phyloP scores from a whole-genome alignment of 179 eudicot species.

The Drosera spatulata region DNA sequence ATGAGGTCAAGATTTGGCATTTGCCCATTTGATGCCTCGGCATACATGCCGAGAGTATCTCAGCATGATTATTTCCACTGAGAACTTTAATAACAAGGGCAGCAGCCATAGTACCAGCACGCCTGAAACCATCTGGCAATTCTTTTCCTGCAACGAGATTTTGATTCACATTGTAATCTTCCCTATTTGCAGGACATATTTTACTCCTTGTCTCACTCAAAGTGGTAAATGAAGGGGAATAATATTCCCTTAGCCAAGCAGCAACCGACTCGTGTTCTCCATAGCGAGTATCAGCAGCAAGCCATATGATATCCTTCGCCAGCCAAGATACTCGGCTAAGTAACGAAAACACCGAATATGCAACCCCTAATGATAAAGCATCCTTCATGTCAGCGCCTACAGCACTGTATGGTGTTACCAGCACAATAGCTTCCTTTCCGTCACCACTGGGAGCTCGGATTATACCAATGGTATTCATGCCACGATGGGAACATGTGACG shows the following conservation, averaged over 20 bases:
- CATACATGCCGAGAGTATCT: slow-evolving; percentile 58
- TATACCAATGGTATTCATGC: slow-evolving; percentile 73
- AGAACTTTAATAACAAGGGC: slow-evolving; percentile 81
- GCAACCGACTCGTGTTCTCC: slow-evolving; percentile 83
- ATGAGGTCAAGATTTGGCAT: slow-evolving; percentile 99
- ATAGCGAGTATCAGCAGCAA: slow-evolving; percentile 84
- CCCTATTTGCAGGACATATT: slow-evolving; percentile 23
- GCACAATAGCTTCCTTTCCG: slow-evolving; percentile 90
- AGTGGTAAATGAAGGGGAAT: slow-evolving; percentile 46
- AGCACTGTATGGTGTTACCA: slow-evolving; percentile 91
- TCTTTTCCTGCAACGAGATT: slow-evolving; percentile 14
- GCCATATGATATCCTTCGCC: slow-evolving; percentile 95
- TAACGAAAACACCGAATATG: slow-evolving; percentile 67
- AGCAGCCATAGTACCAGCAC: slow-evolving; percentile 99
- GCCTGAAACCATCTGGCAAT: slow-evolving; percentile 41
- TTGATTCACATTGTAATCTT: slow-evolving; percentile 10
- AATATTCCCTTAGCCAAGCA: slow-evolving; percentile 84
- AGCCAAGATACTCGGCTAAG: slow-evolving; percentile 82
- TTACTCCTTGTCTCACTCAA: slow-evolving; percentile 16
- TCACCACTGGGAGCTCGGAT: slow-evolving; percentile 96
- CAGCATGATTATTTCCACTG: slow-evolving; percentile 25
- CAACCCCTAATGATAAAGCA: slow-evolving; percentile 71
- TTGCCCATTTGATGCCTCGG: slow-evolving; percentile 98
- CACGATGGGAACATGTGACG: slow-evolving; percentile 37
- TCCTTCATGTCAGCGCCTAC: slow-evolving; percentile 36